Base-by-base conservation (phyloP, 163 green algal genomes). In the Scenedesmus sp. region DNA sequence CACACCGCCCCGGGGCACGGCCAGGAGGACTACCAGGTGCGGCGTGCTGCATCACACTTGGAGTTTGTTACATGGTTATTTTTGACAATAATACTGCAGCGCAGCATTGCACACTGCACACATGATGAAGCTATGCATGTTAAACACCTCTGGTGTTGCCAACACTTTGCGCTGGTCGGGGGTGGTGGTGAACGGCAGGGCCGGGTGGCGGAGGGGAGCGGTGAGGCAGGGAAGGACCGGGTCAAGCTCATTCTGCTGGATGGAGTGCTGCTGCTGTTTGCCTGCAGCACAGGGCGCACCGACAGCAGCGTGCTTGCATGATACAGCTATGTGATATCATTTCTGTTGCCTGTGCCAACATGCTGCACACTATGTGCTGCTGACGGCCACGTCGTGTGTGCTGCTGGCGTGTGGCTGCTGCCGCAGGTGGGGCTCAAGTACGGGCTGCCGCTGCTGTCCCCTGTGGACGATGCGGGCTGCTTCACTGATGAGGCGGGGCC, bases 1-100 rank as follows among this genome's bases (percentile, higher is more conserved):
- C 96, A 97, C 94, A 99, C 97, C 2, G 98, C 98, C 4, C 98
- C 98, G 0, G 98, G 98, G 23, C 98, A 99, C 93, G 98, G 97
- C 10, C 95, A 98, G 94, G 98, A 99, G 93, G 98, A 99, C 92
- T 99, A 98, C 94, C 92, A 95, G 96, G 95, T 97, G 66, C 3
- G n/a, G 16, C 13, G 23, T 6, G 23, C 23, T 52, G 16, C 15
- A 76, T 23, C 23, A 13, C 70, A 79, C 23, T 79, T 46, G 34
- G 34, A 46, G 34, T 46, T 46, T 46, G 34, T 46, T 46, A 46
- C 34, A 46, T 46, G 34, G 34, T 46, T 46, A 46, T 46, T 46
- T 46, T 46, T 46, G 34, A 46, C 34, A 46, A 46, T 46, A 46
- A 46, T 46, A 23, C 70, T 52, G 70, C 70, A 46, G 9, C 16